Evolutionary conservation across 2,329 filamentous ascomycete genomes (phyloP).

Genomic region (Ascocoryne sarcoides): DNA sequence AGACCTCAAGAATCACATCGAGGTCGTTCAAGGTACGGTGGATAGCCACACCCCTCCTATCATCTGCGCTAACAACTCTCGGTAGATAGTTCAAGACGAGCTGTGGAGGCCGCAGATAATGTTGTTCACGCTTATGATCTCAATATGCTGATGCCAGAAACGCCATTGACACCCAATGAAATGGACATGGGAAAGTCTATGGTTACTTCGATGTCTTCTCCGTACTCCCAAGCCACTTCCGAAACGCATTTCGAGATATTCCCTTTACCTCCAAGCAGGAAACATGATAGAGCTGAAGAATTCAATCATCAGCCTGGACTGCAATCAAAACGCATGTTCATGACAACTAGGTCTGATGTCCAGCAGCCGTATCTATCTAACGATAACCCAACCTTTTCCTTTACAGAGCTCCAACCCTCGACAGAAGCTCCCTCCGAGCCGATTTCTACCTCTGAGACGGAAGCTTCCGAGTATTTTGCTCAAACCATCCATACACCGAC

Average conservation of each 20-base stretch:
- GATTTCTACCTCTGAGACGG: not conserved
- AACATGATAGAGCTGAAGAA: conserved; percentile 17
- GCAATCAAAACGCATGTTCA: conserved; percentile 23
- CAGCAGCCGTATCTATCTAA: not conserved
- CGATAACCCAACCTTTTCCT: not conserved
- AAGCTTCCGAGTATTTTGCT: conserved; percentile 1
- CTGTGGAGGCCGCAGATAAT: conserved; percentile 66
- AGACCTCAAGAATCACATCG: conserved; percentile 58
- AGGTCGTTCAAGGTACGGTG: conserved; percentile 54
- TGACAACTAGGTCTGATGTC: conserved; percentile 17
- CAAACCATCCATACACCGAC: conserved; percentile 14
- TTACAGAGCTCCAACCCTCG: not conserved
- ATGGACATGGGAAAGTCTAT: conserved; percentile 7
- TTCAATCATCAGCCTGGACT: conserved; percentile 16
- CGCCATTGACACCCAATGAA: conserved; percentile 32
- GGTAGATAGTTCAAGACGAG: conserved; percentile 59
- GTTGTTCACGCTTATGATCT: conserved; percentile 69
- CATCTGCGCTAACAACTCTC: not conserved
- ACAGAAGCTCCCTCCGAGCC: conserved; percentile 3
- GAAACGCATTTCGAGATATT: too few relatives aligned
- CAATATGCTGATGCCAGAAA: conserved; percentile 66
- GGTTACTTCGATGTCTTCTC: not conserved
- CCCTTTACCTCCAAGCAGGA: conserved; percentile 13
- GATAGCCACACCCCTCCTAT: not conserved
- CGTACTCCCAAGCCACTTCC: conserved; percentile 2